Base-by-base conservation (phyloP, 352 stramenopile genomes). In the Pythium sp. region DNA sequence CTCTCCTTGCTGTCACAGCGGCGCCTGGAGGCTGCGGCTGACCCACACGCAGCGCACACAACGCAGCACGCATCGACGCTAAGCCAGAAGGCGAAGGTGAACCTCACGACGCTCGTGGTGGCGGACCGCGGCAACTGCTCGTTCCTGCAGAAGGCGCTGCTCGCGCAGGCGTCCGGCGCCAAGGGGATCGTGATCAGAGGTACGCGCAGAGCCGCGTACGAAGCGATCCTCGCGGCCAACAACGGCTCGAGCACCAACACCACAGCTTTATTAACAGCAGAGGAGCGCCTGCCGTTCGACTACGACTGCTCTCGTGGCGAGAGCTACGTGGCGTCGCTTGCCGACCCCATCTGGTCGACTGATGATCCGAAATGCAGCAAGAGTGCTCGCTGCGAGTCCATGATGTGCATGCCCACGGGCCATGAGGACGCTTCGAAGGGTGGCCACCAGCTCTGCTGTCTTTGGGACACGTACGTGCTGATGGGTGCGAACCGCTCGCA, bases 381-480 rank as follows among this genome's bases (percentile, higher is more conserved):
- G 0, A 73, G 80, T 18, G n/a, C 51, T 0, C 49, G 30, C 26
- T 94, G 86, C n/a, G 38, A 24, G 46, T 92, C 84, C 3, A 69
- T 69, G 12, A 81, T 77, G 34, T 94, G 86, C 67, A 76, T 94
- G 22, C 69, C 84, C 22, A 94, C 86, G 26, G 86, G 80, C 1
- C 43, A 63, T n/a, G 57, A 77, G 0, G 68, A 72, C 28, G 36
- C 69, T 2, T 22, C 69, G 0, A 46, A 61, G 14, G 68, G 62
- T 8, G 67, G 67, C 20, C 73, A 88, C 58, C 81, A 94, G 56
- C 65, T 92, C 1, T 94, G 86, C 74, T 94, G 82, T 66, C 75
- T 93, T 66, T 92, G 82, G 82, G 84, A 94, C 67, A 94, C 84
- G 30, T 77, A 85, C 47, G 71, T 94, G 51, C 78, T 92, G 69